Evolutionary conservation across 1,284 basidiomycete genomes (phyloP), one percentile per base, ranked within the genome.

Genomic region (Coniophora puteana): DNA sequence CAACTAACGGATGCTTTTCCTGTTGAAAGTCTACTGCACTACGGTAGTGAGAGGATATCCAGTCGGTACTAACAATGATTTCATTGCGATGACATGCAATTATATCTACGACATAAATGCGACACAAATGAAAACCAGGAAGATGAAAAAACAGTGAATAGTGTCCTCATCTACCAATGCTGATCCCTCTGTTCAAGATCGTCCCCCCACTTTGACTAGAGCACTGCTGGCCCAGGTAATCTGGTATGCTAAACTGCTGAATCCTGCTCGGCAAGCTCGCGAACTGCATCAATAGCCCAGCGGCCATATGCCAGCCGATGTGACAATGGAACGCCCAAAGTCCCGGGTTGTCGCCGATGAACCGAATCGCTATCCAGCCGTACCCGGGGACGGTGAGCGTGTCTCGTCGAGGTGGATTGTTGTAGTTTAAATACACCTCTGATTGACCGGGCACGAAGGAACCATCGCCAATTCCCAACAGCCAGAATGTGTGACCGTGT

Each of bases 261-360:
- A 59, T 54, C 37, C 49, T 31, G 25, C 46, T 57, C 1, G 57
- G 57, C 43, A 59, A 38, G 40, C 53, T 60, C 34, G 61, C 57
- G 18, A 59, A 61, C 25, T 63, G 59, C 57, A 59, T 59, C 40
- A 63, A 3, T 4, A 68, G 56, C 17, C 67, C 64, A 6, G 55
- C 52, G n/a, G 57, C 52, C 51, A 72, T 59, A 48, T 72, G 71
- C 71, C 71, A 74, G 49, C 66, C 65, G 40, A 74, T 68, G 46
- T 74, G 71, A 42, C 69, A 70, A 46, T 72, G 69, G 52, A 72
- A 64, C 32, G 69, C 65, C 67, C 67, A 71, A 13, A 72, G 53
- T n/a, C 69, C 70, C 11, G 63, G 53, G 35, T 66, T 64, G 39
- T 66, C 57, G 7, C 66, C 65, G 17, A 48, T 48, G 50, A 72